Percentiles rank a stretch among this genome's conserved stretches.
Conservation (phyloP, 2,329 filamentous ascomycete species). For the Penicillium frequentans region DNA sequence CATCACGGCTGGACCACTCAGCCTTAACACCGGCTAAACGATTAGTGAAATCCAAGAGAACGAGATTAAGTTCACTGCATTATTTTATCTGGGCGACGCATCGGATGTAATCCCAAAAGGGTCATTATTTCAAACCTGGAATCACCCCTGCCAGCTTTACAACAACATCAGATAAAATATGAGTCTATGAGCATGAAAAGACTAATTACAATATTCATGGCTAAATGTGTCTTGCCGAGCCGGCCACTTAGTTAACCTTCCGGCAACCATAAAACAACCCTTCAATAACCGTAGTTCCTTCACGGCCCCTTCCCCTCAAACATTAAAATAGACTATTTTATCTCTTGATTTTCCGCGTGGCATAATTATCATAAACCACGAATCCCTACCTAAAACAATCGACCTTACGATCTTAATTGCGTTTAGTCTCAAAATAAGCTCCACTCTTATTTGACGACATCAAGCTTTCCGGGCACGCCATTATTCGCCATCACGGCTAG, state of each 20-base stretch:
- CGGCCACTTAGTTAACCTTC: background rate
- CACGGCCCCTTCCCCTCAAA: background rate
- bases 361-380: background rate
- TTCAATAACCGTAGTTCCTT: background rate
- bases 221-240: background rate
- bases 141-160: background rate
- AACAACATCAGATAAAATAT: background rate
- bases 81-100: background rate
- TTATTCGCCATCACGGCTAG: background rate
- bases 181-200: background rate
- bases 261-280: background rate
- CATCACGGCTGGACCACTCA: background rate
- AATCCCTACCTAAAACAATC: background rate
- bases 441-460: background rate
- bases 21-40: background rate
- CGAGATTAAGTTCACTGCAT: background rate
- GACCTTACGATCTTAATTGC: background rate
- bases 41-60: background rate
- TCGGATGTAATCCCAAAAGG: background rate
- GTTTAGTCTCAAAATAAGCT: background rate
- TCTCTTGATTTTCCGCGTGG: background rate
- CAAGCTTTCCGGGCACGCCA: background rate
- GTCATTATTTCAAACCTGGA: background rate
- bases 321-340: background rate
- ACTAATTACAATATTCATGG: background rate